Evolutionary conservation across 1,139 yeast genomes (phyloP).

Genomic region (Arxiozyma heterogenica): DNA sequence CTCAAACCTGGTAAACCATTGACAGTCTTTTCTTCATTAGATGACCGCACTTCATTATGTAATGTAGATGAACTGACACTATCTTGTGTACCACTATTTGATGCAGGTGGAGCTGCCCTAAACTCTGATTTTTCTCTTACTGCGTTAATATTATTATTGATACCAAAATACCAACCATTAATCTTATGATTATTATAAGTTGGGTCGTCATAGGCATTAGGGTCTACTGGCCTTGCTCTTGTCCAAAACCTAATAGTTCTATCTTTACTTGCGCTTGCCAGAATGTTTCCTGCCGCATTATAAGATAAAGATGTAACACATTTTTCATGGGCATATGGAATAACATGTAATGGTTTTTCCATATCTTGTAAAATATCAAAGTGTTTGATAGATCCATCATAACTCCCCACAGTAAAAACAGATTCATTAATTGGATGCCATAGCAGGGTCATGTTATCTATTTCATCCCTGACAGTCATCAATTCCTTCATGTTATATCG

Average conservation of each 20-base stretch:
- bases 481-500: slow-evolving; percentile 69
- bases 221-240: slow-evolving; percentile 84
- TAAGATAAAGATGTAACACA: slow-evolving; percentile 85
- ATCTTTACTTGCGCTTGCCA: slow-evolving; percentile 91
- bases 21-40: neutral
- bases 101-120: slow-evolving; percentile 29
- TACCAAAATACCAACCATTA: slow-evolving; percentile 67
- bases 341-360: slow-evolving; percentile 48
- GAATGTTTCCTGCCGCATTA: slow-evolving; percentile 87
- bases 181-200: slow-evolving; percentile 64
- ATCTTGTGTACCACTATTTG: neutral
- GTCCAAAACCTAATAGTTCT: slow-evolving; percentile 94
- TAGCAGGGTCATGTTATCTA: slow-evolving; percentile 74
- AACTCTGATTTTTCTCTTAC: slow-evolving; percentile 30
- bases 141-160: slow-evolving; percentile 57
- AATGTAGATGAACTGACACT: neutral
- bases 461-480: slow-evolving; percentile 64
- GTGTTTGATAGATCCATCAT: slow-evolving; percentile 79
- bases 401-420: slow-evolving; percentile 75
- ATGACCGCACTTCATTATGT: neutral
- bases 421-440: slow-evolving; percentile 92
- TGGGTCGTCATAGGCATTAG: slow-evolving; percentile 72
- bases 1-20: slow-evolving; percentile 1
- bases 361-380: slow-evolving; percentile 50
- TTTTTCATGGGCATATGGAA: slow-evolving; percentile 91